A percentile compares a stretch with the other conserved stretches of the same genome.
Evolutionary conservation across 345 rosid genomes (phyloP).

Genomic region (Euphorbia tirucalli): DNA sequence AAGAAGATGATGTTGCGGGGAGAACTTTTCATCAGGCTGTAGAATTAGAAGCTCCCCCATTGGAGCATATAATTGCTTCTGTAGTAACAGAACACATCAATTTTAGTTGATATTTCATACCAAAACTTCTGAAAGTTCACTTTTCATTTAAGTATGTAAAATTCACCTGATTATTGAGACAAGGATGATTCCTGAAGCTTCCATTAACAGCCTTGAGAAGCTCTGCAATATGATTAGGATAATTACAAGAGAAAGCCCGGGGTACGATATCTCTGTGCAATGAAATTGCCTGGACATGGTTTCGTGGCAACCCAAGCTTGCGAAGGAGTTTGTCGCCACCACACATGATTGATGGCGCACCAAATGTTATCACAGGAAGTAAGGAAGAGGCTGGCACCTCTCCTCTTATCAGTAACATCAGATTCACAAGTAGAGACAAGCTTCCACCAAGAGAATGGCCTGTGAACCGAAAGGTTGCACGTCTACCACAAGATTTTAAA

Average conservation of each 20-base stretch:
- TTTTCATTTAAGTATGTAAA: neutral
- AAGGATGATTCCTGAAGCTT: constrained; percentile 80
- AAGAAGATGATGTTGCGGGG: constrained; percentile 84
- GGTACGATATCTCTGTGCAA: constrained; percentile 98
- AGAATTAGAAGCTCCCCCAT: constrained; percentile 94
- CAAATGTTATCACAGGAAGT: constrained; percentile 90
- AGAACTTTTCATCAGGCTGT: constrained; percentile 86
- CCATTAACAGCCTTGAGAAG: constrained; percentile 86
- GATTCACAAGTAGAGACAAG: constrained; percentile 77
- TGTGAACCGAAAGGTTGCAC: constrained; percentile 75
- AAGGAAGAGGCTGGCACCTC: constrained; percentile 73
- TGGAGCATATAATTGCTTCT: constrained; percentile 78
- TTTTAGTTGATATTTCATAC: constrained; percentile 1
- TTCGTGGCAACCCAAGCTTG: constrained; percentile 73
- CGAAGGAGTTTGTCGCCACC: constrained; percentile 81
- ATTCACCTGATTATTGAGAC: constrained; percentile 75
- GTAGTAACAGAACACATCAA: constrained; percentile 17
- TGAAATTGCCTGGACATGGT: constrained; percentile 65
- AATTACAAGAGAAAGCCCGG: constrained; percentile 90
- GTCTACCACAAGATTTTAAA: constrained; percentile 55
- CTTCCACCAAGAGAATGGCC: constrained; percentile 99
- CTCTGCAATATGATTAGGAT: constrained; percentile 72
- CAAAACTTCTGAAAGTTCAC: neutral
- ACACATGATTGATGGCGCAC: constrained; percentile 92
- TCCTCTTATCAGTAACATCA: constrained; percentile 80